Evolutionary conservation across 805 yeast genomes (phyloP).

Genomic region (Dipodascopsis uninucleata): DNA sequence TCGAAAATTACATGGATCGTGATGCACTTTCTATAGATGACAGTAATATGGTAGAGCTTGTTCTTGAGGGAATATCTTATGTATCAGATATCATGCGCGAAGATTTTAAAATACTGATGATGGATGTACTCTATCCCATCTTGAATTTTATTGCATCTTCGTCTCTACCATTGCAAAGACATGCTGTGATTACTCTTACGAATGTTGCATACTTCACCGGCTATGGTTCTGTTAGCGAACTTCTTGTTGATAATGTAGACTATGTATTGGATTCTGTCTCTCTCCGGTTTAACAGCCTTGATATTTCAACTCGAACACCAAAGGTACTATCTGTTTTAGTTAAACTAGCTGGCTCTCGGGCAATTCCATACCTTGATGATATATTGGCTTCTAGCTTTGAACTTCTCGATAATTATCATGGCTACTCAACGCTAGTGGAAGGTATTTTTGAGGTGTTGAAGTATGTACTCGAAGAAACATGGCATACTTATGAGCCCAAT

Average conservation of each 20-base stretch:
- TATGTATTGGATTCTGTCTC: conserved; percentile 80
- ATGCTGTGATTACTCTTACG: conserved; percentile 51
- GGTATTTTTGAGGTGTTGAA: conserved; percentile 71
- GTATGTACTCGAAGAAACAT: conserved; percentile 46
- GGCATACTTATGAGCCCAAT: conserved; percentile 1
- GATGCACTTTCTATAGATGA: conserved; percentile 15
- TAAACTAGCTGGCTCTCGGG: conserved; percentile 62
- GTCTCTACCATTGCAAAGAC: conserved; percentile 44
- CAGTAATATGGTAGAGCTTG: conserved; percentile 13
- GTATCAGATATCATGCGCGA: conserved; percentile 31
- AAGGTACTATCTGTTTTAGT: conserved; percentile 67
- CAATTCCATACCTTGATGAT: conserved; percentile 67
- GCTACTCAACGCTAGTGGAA: conserved; percentile 66
- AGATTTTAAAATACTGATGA: conserved; percentile 53
- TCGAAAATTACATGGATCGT: conserved; percentile 8
- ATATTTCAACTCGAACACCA: conserved; percentile 69
- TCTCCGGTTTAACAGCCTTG: conserved; percentile 60
- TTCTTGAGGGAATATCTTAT: conserved; percentile 28
- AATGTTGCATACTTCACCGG: conserved; percentile 53
- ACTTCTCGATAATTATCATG: conserved; percentile 79
- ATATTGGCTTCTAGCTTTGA: conserved; percentile 70
- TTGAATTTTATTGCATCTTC: conserved; percentile 66
- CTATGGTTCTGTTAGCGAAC: conserved; percentile 46
- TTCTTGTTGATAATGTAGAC: conserved; percentile 69
- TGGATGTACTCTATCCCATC: conserved; percentile 69